Percentiles rank a stretch among this genome's conserved stretches.
Conservation (phyloP, 2,329 filamentous ascomycete species). For the Penicillium digitatum region DNA sequence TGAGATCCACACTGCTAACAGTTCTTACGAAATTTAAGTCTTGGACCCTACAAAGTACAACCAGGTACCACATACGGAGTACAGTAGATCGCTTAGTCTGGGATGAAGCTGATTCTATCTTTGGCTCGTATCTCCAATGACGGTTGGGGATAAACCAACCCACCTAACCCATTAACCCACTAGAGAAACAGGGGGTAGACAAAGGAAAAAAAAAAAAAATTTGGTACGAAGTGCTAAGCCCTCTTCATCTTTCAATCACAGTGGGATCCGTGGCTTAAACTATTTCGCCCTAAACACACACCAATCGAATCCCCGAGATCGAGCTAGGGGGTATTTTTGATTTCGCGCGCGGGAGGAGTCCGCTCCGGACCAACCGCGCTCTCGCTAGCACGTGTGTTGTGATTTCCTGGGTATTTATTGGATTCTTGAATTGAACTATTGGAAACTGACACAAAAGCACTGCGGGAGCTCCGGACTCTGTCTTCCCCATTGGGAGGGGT, state of each 20-base stretch:
- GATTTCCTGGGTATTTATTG: not conserved
- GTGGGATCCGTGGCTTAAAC: not conserved
- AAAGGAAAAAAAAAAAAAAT: not conserved
- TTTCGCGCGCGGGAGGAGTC: not conserved
- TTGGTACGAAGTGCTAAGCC: not conserved
- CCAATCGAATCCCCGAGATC: not conserved
- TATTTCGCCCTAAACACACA: not conserved
- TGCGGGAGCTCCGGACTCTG: not conserved
- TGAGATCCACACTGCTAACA: not conserved
- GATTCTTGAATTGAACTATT: not conserved
- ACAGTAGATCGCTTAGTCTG: constrained; percentile 8
- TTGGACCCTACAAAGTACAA: not conserved
- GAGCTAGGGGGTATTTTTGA: not conserved
- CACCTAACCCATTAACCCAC: not conserved
- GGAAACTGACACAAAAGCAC: not conserved
- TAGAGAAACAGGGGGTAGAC: not conserved
- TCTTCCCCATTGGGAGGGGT: not conserved
- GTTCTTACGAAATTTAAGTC: not conserved
- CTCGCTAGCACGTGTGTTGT: not conserved
- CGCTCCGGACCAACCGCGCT: not conserved
- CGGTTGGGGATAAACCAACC: not conserved
- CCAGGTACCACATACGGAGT: constrained; percentile 7
- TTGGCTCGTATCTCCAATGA: too few relatives aligned
- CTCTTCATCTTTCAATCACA: not conserved
- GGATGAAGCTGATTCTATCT: not conserved